Conservation (phyloP, 1,284 basidiomycete species). For the Psilocybe mexicana region DNA sequence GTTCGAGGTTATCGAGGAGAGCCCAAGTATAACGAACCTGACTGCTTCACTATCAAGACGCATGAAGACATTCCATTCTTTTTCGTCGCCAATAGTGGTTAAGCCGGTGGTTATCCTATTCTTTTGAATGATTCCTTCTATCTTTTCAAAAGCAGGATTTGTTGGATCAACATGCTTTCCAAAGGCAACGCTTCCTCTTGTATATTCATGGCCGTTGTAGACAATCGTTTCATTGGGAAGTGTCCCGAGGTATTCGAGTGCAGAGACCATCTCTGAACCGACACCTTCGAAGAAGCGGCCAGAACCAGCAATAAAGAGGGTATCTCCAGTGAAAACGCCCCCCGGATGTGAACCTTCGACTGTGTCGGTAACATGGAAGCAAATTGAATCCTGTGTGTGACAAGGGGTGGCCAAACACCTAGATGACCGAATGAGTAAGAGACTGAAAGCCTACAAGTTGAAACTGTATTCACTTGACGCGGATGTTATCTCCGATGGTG, state of each 20-base stretch:
- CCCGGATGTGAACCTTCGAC: slow-evolving; percentile 53
- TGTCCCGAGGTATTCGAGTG: slow-evolving; percentile 74
- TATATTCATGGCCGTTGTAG: slow-evolving; percentile 95
- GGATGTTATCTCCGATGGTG: slow-evolving; percentile 67
- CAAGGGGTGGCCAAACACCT: slow-evolving; percentile 92
- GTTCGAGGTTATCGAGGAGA: background rate
- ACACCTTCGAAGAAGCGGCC: slow-evolving; percentile 98
- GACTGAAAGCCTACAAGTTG: slow-evolving; percentile 5
- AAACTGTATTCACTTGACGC: slow-evolving; percentile 56
- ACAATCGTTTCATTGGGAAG: slow-evolving; percentile 84
- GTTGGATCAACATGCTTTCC: slow-evolving; percentile 66
- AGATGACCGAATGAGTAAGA: slow-evolving; percentile 8
- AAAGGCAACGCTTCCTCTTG: slow-evolving; percentile 66
- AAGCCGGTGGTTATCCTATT: slow-evolving; percentile 70
- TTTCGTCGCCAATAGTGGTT: slow-evolving; percentile 85
- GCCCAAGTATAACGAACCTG: slow-evolving; percentile 42
- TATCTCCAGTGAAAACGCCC: slow-evolving; percentile 94
- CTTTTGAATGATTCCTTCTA: slow-evolving; percentile 53
- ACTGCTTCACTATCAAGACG: slow-evolving; percentile 59
- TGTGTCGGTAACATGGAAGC: slow-evolving; percentile 77
- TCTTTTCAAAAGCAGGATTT: slow-evolving; percentile 55
- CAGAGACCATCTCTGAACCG: slow-evolving; percentile 81
- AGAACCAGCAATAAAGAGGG: slow-evolving; percentile 91
- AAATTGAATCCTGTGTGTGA: slow-evolving; percentile 96
- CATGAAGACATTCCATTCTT: slow-evolving; percentile 87